Conservation (phyloP, 768 basidiomycete species). For the Xerocomellus dryophilus region DNA sequence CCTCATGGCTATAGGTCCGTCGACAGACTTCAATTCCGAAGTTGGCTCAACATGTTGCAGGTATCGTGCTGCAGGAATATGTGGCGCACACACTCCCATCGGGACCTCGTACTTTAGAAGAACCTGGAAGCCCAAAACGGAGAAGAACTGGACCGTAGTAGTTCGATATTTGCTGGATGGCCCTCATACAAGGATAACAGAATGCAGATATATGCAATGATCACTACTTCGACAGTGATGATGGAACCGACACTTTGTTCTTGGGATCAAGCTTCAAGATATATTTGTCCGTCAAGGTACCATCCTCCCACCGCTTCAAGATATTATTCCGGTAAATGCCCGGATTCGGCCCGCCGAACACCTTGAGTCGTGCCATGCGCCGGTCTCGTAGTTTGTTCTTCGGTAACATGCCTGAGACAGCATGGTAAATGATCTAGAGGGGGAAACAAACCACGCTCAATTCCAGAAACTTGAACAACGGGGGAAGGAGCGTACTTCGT, state of each 20-base stretch:
- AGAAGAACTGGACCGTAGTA: constrained; percentile 1
- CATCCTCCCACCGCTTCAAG: constrained; percentile 81
- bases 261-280: constrained; percentile 26
- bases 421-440: constrained; percentile 84
- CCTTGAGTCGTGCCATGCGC: constrained; percentile 81
- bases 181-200: not conserved
- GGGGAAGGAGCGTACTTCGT: constrained; percentile 60
- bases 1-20: constrained; percentile 65
- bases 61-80: constrained; percentile 68
- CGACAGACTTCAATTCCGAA: not conserved
- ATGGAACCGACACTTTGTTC: constrained; percentile 12
- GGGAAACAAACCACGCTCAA: not conserved
- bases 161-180: not conserved
- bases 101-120: not conserved
- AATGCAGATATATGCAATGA: constrained; percentile 6
- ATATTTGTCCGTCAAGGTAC: constrained; percentile 51
- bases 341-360: constrained; percentile 79
- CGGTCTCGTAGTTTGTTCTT: constrained; percentile 95
- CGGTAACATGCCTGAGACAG: constrained; percentile 97
- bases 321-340: constrained; percentile 76
- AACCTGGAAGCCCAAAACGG: constrained; percentile 6
- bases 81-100: constrained; percentile 37
- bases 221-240: constrained; percentile 11
- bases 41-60: constrained; percentile 32
- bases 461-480: not conserved